A percentile compares a stretch with the other conserved stretches of the same genome.
phyloP scores from a whole-genome alignment of 2,329 filamentous ascomycete species.

The Sporothrix sp. region DNA sequence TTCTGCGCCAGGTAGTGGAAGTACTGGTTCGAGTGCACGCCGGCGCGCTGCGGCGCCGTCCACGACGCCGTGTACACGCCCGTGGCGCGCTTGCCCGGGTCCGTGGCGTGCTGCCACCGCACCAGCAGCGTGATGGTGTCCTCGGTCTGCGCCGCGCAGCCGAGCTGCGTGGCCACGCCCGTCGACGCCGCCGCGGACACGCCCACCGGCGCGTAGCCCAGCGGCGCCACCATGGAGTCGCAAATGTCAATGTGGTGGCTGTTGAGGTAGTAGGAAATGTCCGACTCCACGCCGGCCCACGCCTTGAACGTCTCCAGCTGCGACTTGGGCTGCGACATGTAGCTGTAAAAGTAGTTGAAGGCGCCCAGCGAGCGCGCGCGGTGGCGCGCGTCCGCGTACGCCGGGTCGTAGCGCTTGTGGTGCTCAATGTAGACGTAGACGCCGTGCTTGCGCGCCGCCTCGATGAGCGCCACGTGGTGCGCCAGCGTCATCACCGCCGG shows the following conservation, averaged over 20 bases:
- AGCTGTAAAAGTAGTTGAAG: constrained; percentile 97
- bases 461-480: constrained; percentile 69
- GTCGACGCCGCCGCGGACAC: constrained; percentile 70
- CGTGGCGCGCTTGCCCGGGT: constrained; percentile 63
- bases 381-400: constrained; percentile 78
- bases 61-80: constrained; percentile 90
- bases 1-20: constrained; percentile 85
- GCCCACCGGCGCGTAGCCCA: constrained; percentile 64
- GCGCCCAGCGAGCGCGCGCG: constrained; percentile 70
- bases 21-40: constrained; percentile 95
- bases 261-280: constrained; percentile 95
- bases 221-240: constrained; percentile 74
- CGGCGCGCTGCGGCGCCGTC: constrained; percentile 86
- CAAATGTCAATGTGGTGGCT: constrained; percentile 88
- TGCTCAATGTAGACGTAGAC: constrained; percentile 93
- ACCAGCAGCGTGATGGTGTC: constrained; percentile 89
- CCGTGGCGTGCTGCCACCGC: constrained; percentile 69
- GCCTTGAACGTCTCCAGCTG: constrained; percentile 92
- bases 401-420: constrained; percentile 92
- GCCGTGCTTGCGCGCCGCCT: constrained; percentile 59
- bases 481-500: constrained; percentile 77
- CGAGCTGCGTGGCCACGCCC: constrained; percentile 68
- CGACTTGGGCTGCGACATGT: constrained; percentile 89
- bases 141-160: constrained; percentile 73
- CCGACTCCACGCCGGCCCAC: constrained; percentile 84